Percentiles rank a stretch among this genome's conserved stretches.
Evolutionary conservation across 2,329 filamentous ascomycete species (phyloP).

Genomic region (Ceratocystis papillata): DNA sequence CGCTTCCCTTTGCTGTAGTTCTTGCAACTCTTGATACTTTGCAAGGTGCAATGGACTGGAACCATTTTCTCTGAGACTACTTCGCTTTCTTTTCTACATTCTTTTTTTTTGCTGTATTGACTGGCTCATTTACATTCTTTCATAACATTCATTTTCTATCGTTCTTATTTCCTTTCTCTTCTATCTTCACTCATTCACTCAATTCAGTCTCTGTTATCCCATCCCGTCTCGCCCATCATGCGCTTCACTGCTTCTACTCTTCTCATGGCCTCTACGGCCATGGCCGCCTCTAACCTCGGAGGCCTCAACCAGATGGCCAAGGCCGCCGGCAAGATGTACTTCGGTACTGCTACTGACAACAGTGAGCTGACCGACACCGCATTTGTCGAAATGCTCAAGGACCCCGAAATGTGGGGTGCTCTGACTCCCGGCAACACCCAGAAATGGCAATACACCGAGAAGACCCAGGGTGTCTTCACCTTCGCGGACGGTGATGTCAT

Average conservation of each 20-base stretch:
- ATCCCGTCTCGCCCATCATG: conserved; percentile 26
- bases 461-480: conserved; percentile 47
- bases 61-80: conserved; percentile 17
- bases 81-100: conserved; percentile 14
- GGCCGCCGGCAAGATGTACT: conserved; percentile 46
- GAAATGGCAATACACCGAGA: conserved; percentile 52
- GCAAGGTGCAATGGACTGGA: conserved; percentile 21
- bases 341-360: conserved; percentile 51
- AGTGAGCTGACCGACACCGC: conserved; percentile 38
- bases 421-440: conserved; percentile 51
- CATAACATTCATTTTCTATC: conserved; percentile 7
- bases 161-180: conserved; percentile 3
- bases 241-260: conserved; percentile 26
- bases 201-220: background rate
- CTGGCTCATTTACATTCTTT: conserved; percentile 21
- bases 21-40: background rate
- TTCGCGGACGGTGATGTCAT: conserved; percentile 48
- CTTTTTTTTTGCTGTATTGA: conserved; percentile 19
- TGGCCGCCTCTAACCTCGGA: conserved; percentile 27
- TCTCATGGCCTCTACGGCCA: conserved; percentile 28
- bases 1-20: background rate
- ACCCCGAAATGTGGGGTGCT: conserved; percentile 49
- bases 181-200: conserved; percentile 11
- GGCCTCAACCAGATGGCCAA: conserved; percentile 42
- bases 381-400: conserved; percentile 40